A percentile compares a stretch with the other conserved stretches of the same genome.
Evolutionary conservation across 1,284 basidiomycete species (phyloP).

Genomic region (Sanghuangporus sanghuang): DNA sequence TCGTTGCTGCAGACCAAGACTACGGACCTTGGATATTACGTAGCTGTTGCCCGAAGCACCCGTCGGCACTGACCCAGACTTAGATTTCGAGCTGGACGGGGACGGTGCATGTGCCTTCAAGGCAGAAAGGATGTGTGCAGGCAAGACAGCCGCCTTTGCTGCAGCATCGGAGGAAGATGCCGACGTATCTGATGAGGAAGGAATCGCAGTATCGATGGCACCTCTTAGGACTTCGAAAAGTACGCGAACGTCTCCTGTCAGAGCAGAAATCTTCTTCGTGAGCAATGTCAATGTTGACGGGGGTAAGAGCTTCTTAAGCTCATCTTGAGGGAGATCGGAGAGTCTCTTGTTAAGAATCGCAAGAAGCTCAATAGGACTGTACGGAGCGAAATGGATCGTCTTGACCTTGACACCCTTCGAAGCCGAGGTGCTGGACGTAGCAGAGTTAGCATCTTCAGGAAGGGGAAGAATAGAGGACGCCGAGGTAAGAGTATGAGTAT

Average conservation of each 20-base stretch:
- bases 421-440: slow-evolving; percentile 25
- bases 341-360: slow-evolving; percentile 61
- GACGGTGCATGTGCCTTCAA: slow-evolving; percentile 64
- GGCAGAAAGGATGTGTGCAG: slow-evolving; percentile 60
- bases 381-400: slow-evolving; percentile 74
- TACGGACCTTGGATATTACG: slow-evolving; percentile 55
- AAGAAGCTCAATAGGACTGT: slow-evolving; percentile 61
- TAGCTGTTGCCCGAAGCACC: slow-evolving; percentile 47
- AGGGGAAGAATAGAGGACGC: slow-evolving; percentile 31
- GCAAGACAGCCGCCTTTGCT: slow-evolving; percentile 43
- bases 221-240: slow-evolving; percentile 73
- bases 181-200: slow-evolving; percentile 21
- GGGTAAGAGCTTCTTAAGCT: slow-evolving; percentile 54
- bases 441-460: slow-evolving; percentile 17
- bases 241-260: slow-evolving; percentile 74
- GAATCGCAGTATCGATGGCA: slow-evolving; percentile 63
- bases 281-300: slow-evolving; percentile 56
- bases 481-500: slow-evolving; percentile 74
- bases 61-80: slow-evolving; percentile 20
- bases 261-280: slow-evolving; percentile 69
- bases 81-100: slow-evolving; percentile 26
- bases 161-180: slow-evolving; percentile 17
- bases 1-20: slow-evolving; percentile 67
- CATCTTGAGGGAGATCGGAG: slow-evolving; percentile 33
- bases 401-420: slow-evolving; percentile 33